A percentile compares a stretch with the other conserved stretches of the same genome.
Evolutionary conservation across 116 monocot genomes (phyloP).

Genomic region (Trichopus zeylanicus): DNA sequence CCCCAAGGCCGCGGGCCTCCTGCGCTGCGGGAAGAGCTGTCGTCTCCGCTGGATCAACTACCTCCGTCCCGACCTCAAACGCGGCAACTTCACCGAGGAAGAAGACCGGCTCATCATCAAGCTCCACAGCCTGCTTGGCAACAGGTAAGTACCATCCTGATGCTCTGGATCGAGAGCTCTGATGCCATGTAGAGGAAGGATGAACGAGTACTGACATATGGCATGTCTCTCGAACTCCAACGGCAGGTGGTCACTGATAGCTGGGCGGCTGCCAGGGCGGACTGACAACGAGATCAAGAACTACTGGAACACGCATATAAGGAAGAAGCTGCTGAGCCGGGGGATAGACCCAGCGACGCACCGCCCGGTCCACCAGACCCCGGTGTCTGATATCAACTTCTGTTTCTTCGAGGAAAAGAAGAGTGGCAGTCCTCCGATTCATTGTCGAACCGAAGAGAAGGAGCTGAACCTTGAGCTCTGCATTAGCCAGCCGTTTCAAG

Average conservation of each 20-base stretch:
- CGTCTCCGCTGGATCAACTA: constrained; percentile 67
- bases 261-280: constrained; percentile 60
- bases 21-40: constrained; percentile 60
- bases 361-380: constrained; percentile 22
- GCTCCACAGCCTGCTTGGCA: constrained; percentile 51
- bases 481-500: constrained; percentile 20
- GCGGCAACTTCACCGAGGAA: constrained; percentile 62
- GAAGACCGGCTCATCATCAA: constrained; percentile 71
- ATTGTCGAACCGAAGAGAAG: constrained; percentile 2
- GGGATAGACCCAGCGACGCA: constrained; percentile 61
- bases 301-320: constrained; percentile 89
- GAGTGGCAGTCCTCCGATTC: constrained; percentile 11
- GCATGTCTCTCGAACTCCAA: too few species aligned
- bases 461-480: constrained; percentile 26
- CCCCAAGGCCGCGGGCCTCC: constrained; percentile 51
- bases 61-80: constrained; percentile 59
- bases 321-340: constrained; percentile 50
- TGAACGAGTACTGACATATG: too few species aligned
- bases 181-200: too few species aligned
- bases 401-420: constrained; percentile 16
- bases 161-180: neutral
- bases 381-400: constrained; percentile 11
- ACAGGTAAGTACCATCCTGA: constrained; percentile 25
- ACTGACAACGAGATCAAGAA: constrained; percentile 80
- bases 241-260: constrained; percentile 24